These are phyloP conservation scores for Phoma herbarum DNA, from an alignment of 2,329 filamentous ascomycete genomes.

Conservation along the genomic window DNA sequence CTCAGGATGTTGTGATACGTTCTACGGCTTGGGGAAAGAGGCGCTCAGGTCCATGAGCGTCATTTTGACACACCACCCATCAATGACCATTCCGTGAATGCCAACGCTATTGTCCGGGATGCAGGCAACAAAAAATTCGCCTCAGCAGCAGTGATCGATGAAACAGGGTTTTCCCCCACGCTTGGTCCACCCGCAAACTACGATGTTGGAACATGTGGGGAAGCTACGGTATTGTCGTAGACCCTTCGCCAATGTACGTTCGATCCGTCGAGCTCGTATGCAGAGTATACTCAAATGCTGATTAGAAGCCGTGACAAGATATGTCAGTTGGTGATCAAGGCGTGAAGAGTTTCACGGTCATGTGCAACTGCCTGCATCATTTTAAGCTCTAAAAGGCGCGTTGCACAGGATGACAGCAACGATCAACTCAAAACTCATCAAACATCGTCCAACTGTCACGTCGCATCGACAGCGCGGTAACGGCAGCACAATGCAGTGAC, in stretches of 20 bases:
- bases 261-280: not conserved
- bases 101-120: conserved; percentile 10
- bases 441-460: not conserved
- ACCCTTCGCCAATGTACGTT: not conserved
- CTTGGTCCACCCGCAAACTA: conserved; percentile 32
- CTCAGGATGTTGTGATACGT: not conserved
- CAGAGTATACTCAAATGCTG: not conserved
- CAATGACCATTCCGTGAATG: conserved; percentile 21
- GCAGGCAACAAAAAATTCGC: conserved; percentile 25
- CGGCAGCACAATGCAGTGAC: not conserved
- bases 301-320: not conserved
- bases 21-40: conserved; percentile 20
- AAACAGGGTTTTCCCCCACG: conserved; percentile 38
- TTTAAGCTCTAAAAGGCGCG: not conserved
- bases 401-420: not conserved
- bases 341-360: conserved; percentile 1
- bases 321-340: conserved; percentile 5
- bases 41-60: conserved; percentile 35
- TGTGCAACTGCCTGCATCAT: not conserved
- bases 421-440: not conserved
- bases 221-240: not conserved
- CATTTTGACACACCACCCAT: conserved; percentile 17
- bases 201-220: conserved; percentile 6
- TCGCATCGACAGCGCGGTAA: not conserved
- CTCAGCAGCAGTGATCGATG: conserved; percentile 23